Evolutionary conservation across 805 yeast species (phyloP).

Genomic region (Candida taoyuanica): DNA sequence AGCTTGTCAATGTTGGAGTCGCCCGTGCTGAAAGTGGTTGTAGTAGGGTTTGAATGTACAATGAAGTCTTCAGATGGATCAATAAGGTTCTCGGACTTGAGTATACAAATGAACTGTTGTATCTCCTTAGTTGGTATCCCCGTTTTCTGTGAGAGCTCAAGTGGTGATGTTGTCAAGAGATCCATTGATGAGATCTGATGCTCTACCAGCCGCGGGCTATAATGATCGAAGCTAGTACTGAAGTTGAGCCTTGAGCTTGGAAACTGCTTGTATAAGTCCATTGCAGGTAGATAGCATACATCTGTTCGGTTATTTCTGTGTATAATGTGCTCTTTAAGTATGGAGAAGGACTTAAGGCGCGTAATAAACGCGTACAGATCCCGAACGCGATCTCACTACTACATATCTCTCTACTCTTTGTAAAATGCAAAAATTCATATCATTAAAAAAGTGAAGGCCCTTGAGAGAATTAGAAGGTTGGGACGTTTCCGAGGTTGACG

Average conservation of each 20-base stretch:
- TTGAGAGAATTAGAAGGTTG: constrained; percentile 5
- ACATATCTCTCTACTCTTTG: background rate
- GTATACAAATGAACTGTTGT: constrained; percentile 3
- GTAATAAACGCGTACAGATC: no score
- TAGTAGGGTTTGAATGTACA: background rate
- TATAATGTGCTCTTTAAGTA: no score
- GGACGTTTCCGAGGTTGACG: constrained; percentile 27
- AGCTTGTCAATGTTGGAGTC: constrained; percentile 43
- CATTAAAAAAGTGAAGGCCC: no score
- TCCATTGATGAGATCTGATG: constrained; percentile 37
- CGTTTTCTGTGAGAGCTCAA: constrained; percentile 11
- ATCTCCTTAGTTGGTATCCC: constrained; percentile 12
- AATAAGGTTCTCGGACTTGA: no score
- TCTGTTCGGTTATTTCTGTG: no score
- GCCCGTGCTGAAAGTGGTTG: constrained; percentile 45
- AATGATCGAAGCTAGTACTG: constrained; percentile 28
- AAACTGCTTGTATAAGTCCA: constrained; percentile 41
- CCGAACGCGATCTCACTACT: no score
- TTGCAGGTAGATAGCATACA: no score
- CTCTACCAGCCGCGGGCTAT: constrained; percentile 27
- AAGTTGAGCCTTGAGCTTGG: constrained; percentile 33
- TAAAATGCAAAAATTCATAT: background rate
- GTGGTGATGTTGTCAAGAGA: constrained; percentile 34
- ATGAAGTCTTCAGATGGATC: no score
- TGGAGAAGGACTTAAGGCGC: no score